Percentiles rank a stretch among this genome's conserved stretches.
Conservation (phyloP, 176 grass and related monocot genomes). For the Canna indica region DNA sequence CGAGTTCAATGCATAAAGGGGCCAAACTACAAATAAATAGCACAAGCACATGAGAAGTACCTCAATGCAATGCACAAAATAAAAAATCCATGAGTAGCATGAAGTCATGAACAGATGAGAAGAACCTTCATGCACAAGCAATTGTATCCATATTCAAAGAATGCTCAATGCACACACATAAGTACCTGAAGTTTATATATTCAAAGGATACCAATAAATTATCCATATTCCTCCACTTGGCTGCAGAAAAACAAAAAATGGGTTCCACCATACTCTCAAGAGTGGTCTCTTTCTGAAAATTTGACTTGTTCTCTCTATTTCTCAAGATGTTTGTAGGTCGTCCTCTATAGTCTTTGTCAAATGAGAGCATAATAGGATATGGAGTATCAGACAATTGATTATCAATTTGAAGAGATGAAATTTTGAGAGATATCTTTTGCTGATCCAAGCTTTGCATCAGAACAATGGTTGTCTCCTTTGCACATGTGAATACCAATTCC, state of each 20-base stretch:
- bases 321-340: constrained; percentile 49
- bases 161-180: too few relatives aligned
- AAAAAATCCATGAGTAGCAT: too few relatives aligned
- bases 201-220: constrained; percentile 70
- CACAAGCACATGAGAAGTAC: constrained; percentile 7
- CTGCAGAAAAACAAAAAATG: constrained; percentile 51
- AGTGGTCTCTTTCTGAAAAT: constrained; percentile 35
- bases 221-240: constrained; percentile 78
- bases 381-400: constrained; percentile 82
- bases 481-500: constrained; percentile 91
- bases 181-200: constrained; percentile 69
- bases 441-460: constrained; percentile 84
- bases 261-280: constrained; percentile 29
- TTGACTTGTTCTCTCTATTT: constrained; percentile 61
- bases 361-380: constrained; percentile 82
- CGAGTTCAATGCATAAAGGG: constrained; percentile 83
- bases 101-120: too few relatives aligned
- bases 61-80: neutral
- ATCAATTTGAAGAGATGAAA: constrained; percentile 85
- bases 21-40: constrained; percentile 50
- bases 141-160: too few relatives aligned
- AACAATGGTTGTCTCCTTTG: constrained; percentile 67
- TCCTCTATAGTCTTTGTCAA: constrained; percentile 58
- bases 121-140: neutral
- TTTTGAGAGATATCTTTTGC: constrained; percentile 58